Evolutionary conservation across 306 rosid genomes (phyloP).

Genomic region (Inga laurina): DNA sequence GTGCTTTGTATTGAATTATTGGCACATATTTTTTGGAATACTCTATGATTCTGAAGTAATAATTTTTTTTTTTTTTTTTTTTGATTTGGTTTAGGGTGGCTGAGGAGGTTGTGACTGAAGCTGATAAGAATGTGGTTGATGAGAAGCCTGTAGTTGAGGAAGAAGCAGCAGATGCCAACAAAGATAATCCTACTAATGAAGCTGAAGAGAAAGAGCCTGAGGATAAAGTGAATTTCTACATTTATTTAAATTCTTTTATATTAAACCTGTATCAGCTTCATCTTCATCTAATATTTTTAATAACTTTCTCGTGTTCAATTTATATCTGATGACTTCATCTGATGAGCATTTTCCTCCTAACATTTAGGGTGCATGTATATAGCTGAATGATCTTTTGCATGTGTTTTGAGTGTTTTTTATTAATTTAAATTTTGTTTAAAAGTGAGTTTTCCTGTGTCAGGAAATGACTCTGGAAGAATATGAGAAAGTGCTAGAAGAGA

Average conservation of each 20-base stretch:
- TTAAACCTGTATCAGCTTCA: background rate
- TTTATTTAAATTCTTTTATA: background rate
- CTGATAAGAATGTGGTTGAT: slow-evolving; percentile 62
- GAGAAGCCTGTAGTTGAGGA: slow-evolving; percentile 69
- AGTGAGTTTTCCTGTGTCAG: slow-evolving; percentile 27
- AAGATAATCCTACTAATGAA: slow-evolving; percentile 67
- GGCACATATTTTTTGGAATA: background rate
- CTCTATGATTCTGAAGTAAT: background rate
- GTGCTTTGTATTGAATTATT: background rate
- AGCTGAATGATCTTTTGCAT: background rate
- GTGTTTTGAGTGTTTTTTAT: background rate
- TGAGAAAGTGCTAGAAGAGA: slow-evolving; percentile 86
- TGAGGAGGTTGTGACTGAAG: slow-evolving; percentile 63
- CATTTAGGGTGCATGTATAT: background rate
- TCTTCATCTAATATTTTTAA: background rate
- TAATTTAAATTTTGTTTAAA: background rate
- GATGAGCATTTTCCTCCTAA: background rate
- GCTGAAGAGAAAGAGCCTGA: slow-evolving; percentile 79
- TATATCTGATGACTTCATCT: background rate
- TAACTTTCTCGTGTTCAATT: background rate
- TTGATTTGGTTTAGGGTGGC: slow-evolving; percentile 47
- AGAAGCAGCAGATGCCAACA: slow-evolving; percentile 59
- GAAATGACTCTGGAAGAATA: slow-evolving; percentile 97
- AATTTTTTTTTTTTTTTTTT: background rate
- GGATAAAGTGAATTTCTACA: slow-evolving; percentile 65